Evolutionary conservation across 2,329 filamentous ascomycete species (phyloP), one percentile per base, ranked within the genome.

Genomic region (Aspergillus clavatus): DNA sequence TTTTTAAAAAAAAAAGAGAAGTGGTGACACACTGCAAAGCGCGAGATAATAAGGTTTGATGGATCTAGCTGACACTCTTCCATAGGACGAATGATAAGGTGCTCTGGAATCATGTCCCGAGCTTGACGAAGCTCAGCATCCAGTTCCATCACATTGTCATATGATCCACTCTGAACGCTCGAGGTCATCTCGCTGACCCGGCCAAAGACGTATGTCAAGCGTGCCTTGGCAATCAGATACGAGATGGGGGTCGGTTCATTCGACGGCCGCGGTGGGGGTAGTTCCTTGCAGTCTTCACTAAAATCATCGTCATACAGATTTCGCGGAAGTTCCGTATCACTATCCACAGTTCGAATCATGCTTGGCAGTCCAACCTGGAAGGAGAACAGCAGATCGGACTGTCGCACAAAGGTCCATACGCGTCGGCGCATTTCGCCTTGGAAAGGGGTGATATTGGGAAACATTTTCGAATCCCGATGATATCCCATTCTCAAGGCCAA

Each of bases 21-120:
- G 22, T 29, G 53, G 60, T 56, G 31, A 35, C 31, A 11, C 61
- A 71, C 72, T 45, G 86, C 86, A 62, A 89, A 90, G 22, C 90
- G 83, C 41, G 90, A 86, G 72, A 95, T 85, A 46, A 96, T 79
- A 24, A 83, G 59, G 18, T 76, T 77, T 2, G 78, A 73, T 1
- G 81, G 83, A 48, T 95, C 90, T 38, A 83, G 76, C 4, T 81
- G 83, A 33, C 78, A 81, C 44, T 88, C 84, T 46, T 90, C 84
- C 47, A 95, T 76, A 0, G 84, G 77, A 24, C 84, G 82, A 54
- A 95, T 75, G 55, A 82, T 84, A 24, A 97, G 74, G 64, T 95
- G 86, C 2, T 87, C 84, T 1, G 93, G 88, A 40, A 95, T 78
- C 45, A 84, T 79, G 26, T 84, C 74, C 19, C 77, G 72, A 21